Base-by-base conservation (phyloP, 345 rosid species). In the Euphorbia tirucalli region DNA sequence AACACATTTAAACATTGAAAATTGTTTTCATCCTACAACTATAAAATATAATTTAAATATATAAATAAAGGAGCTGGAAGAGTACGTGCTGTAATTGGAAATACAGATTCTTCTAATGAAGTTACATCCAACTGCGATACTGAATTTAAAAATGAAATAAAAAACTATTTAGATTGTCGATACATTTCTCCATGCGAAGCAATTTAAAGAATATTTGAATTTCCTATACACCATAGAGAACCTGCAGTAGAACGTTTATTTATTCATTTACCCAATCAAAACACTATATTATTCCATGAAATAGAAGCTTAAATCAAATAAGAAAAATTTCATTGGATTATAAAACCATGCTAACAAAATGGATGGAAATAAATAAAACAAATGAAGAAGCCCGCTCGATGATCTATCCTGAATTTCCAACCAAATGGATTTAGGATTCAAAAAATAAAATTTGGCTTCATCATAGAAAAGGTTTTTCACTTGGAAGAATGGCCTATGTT, bases 221-320 rank as follows among this genome's bases (percentile, higher is more conserved):
- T 57, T 57, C 3, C 30, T 2, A 57, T 57, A 6, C 32, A 57
- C 15, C 32, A 25, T 27, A 24, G 32, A 24, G 61, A 57, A 3
- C 32, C 32, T 8, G 32, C 32, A 10, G 32, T 57, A 9, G 32
- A 25, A 25, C 10, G 13, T 2, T 25, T 57, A 8, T 8, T 3
- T 5, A 5, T 30, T 1, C 39, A 60, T 6, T 60, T 28, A 24
- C 35, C 2, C 2, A 3, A 25, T 58, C 25, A 10, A 35, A 58
- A 58, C 1, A 1, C 0, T 0, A 25, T 25, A 0, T 0, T 27
- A 1, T 58, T 24, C 14, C 0, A n/a, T 0, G 1, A 0, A 52
- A 52, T 52, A 7, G n/a, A 18, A 52, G 9, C 5, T 52, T 52
- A 19, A 13, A 1, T n/a, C 7, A 9, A 2, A n/a, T 54, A 2